Evolutionary conservation across 495 filamentous ascomycete genomes (phyloP), one percentile per base, ranked within the genome.

Genomic region (Trypethelium eluteriae): DNA sequence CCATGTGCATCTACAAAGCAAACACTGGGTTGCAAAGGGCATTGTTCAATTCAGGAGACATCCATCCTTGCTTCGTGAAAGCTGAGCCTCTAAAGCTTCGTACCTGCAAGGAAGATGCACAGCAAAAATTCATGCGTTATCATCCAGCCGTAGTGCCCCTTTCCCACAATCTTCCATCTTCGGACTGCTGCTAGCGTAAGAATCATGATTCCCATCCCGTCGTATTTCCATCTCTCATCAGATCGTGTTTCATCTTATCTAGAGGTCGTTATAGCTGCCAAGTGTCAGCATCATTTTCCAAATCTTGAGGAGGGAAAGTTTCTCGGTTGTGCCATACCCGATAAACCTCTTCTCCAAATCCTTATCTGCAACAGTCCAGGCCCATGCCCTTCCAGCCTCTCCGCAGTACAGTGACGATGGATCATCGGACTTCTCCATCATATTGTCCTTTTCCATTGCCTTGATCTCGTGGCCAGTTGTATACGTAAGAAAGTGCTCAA

Each of bases 401-500:
- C 81, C 81, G 61, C 77, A 75, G 64, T 75, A 80, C 25, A 81
- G 70, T 0, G 72, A 72, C 36, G 68, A 71, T 4, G 78, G 78
- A 38, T 81, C 76, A 38, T 76, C 75, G 7, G 74, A 73, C 64
- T 74, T 74, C 65, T 77, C 73, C 57, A 79, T 70, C 72, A 79
- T 72, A 16, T 76, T 82, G 62, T 79, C 72, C 12, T 68, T 73
- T 64, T 79, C 78, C 69, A 83, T 78, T n/a, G 73, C 69, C 59
- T 79, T 79, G 6, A 85, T 79, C 64, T 80, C 78, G 56, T 82
- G 76, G 11, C 78, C 78, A 1, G 78, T 81, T 0, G 81, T 82
- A 47, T 82, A 78, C 11, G 76, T 79, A 44, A 86, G 77, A 69
- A 87, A 84, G 64, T 80, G 79, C 62, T 84, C 74, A 64, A 80